Evolutionary conservation across 805 yeast genomes (phyloP).

Genomic region (Kodamaea kaohsiungensis): DNA sequence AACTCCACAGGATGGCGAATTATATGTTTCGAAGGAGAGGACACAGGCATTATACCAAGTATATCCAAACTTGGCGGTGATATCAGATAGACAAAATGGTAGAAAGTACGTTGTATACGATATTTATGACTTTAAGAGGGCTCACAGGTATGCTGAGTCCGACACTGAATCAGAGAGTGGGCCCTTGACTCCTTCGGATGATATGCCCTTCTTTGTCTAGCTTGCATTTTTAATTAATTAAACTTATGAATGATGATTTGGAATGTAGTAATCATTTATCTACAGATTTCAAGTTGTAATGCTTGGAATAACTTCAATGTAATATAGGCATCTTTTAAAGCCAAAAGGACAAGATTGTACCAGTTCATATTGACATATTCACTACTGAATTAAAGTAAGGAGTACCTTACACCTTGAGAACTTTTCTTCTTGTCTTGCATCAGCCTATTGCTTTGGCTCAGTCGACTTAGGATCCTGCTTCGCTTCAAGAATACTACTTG

Average conservation of each 20-base stretch:
- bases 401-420: too few relatives aligned
- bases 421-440: too few relatives aligned
- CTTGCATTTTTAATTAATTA: neutral
- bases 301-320: too few relatives aligned
- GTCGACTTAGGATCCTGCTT: too few relatives aligned
- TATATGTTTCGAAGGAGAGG: conserved; percentile 4
- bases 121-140: conserved; percentile 8
- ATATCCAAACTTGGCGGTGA: conserved; percentile 9
- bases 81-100: conserved; percentile 7
- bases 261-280: too few relatives aligned
- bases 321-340: too few relatives aligned
- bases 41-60: conserved; percentile 6
- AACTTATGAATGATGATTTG: neutral
- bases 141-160: conserved; percentile 7
- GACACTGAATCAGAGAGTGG: conserved; percentile 10
- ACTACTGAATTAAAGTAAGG: too few relatives aligned
- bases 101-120: conserved; percentile 9
- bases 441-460: too few relatives aligned
- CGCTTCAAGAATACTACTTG: too few relatives aligned
- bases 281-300: too few relatives aligned
- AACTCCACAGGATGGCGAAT: conserved; percentile 7
- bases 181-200: conserved; percentile 9
- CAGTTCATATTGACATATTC: too few relatives aligned
- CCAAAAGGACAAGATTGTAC: too few relatives aligned
- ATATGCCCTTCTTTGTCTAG: conserved; percentile 4